Evolutionary conservation across 768 basidiomycete species (phyloP), one percentile per base, ranked within the genome.

Genomic region (Guyanaporus albipodus): DNA sequence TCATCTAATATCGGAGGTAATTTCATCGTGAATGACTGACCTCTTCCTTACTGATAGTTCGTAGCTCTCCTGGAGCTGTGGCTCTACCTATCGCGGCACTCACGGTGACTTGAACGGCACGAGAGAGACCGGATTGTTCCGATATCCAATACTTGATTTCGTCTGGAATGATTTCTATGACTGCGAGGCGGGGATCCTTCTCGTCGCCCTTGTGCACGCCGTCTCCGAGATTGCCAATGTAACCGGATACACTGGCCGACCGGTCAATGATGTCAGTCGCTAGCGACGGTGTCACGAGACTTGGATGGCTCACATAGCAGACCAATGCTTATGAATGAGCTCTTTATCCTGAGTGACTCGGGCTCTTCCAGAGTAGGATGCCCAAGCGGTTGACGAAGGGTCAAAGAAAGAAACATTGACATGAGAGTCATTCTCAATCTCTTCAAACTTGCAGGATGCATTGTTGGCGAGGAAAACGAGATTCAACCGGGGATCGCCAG

Each of bases 141-240:
- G 83, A 73, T 46, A 83, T 68, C 82, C 84, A 95, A 60, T 91
- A 94, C 44, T 83, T 77, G 53, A 96, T 85, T 70, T 88, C 85
- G 28, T 81, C 74, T 0, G 91, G 89, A 42, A 84, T 66, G 44
- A 96, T 78, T 62, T 90, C 80, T 53, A 95, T 88, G 28, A 88
- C 64, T 7, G 82, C 75, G 4, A 96, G 76, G 21, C 92, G 79
- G 1, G 91, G 89, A 53, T 95, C 93, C 38, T 74, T 70, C 24
- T 75, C 75, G 56, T 85, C 79, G n/a, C 91, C 92, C 56, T 80
- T 84, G 64, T 93, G 91, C 6, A 85, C 69, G 15, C 87, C 88
- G 53, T 95, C 91, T 26, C 83, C 83, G 44, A 93, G 72, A 60
- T 95, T 85, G 29, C 88, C 90, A 56, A 94, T 94, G 76, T 90